A percentile compares a stretch with the other conserved stretches of the same genome.
Evolutionary conservation across 768 basidiomycete species (phyloP).

Genomic region (Suillus fuscotomentosus): DNA sequence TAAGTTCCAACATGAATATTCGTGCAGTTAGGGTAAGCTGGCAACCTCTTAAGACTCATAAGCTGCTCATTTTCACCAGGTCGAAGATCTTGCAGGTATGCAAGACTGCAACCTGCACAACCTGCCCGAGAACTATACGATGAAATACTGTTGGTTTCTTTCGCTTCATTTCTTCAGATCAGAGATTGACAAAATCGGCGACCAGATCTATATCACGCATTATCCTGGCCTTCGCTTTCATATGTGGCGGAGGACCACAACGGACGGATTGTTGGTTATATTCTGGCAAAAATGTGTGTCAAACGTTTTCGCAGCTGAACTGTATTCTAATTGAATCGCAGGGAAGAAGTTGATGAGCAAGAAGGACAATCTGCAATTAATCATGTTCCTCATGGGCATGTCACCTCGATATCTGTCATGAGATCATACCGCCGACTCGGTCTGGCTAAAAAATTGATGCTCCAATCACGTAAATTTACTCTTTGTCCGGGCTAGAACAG

Average conservation of each 20-base stretch:
- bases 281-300: slow-evolving; percentile 90
- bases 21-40: slow-evolving; percentile 27
- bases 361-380: slow-evolving; percentile 50
- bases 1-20: slow-evolving; percentile 23
- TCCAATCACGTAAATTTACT: slow-evolving; percentile 75
- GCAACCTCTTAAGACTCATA: background rate
- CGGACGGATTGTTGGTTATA: slow-evolving; percentile 91
- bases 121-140: slow-evolving; percentile 87
- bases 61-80: slow-evolving; percentile 42
- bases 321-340: slow-evolving; percentile 37
- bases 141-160: slow-evolving; percentile 64
- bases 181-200: background rate
- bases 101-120: slow-evolving; percentile 93
- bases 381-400: slow-evolving; percentile 78
- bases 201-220: slow-evolving; percentile 82
- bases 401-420: slow-evolving; percentile 95
- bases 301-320: background rate
- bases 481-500: background rate
- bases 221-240: slow-evolving; percentile 93
- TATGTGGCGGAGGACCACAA: slow-evolving; percentile 91
- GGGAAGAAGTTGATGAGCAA: slow-evolving; percentile 52
- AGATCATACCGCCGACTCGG: slow-evolving; percentile 89
- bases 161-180: background rate
- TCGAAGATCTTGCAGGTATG: slow-evolving; percentile 89
- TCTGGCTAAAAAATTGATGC: slow-evolving; percentile 91